phyloP scores from a whole-genome alignment of 805 yeast species.

The Monosporozyma siamensis region DNA sequence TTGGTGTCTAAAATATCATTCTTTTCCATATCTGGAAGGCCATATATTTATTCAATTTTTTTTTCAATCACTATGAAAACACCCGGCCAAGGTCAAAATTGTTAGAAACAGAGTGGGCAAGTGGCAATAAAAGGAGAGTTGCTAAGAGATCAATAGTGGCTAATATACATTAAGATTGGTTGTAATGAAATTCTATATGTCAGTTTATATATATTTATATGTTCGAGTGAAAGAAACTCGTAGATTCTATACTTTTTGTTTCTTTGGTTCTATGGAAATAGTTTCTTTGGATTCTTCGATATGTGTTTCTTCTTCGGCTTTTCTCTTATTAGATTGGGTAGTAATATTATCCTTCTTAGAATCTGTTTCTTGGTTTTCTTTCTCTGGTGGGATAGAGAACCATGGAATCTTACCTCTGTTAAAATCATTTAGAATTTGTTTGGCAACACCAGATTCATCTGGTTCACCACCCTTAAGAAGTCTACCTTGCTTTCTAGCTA shows the following conservation, averaged over 20 bases:
- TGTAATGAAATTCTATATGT: background rate
- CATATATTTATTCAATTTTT: background rate
- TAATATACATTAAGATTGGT: background rate
- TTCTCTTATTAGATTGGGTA: conserved; percentile 8
- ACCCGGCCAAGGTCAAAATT: conserved; percentile 2
- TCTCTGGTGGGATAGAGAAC: conserved; percentile 89
- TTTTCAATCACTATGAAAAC: background rate
- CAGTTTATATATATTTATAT: background rate
- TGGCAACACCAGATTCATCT: conserved; percentile 87
- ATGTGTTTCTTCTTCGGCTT: conserved; percentile 4
- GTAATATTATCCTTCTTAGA: conserved; percentile 14
- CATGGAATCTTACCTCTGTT: conserved; percentile 97
- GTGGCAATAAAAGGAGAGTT: background rate
- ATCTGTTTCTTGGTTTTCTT: conserved; percentile 36
- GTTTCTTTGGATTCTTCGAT: conserved; percentile 3
- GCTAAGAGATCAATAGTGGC: background rate
- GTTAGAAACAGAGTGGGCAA: too few relatives aligned
- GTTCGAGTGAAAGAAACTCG: too few relatives aligned
- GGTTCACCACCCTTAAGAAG: conserved; percentile 96
- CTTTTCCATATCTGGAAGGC: background rate
- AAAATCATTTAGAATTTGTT: conserved; percentile 84
- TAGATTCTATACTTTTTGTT: conserved; percentile 2
- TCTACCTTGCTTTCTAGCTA: conserved; percentile 90
- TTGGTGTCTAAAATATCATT: background rate
- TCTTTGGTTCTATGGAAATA: conserved; percentile 6